phyloP scores from a whole-genome alignment of 768 basidiomycete genomes.

The Suillus fuscotomentosus region DNA sequence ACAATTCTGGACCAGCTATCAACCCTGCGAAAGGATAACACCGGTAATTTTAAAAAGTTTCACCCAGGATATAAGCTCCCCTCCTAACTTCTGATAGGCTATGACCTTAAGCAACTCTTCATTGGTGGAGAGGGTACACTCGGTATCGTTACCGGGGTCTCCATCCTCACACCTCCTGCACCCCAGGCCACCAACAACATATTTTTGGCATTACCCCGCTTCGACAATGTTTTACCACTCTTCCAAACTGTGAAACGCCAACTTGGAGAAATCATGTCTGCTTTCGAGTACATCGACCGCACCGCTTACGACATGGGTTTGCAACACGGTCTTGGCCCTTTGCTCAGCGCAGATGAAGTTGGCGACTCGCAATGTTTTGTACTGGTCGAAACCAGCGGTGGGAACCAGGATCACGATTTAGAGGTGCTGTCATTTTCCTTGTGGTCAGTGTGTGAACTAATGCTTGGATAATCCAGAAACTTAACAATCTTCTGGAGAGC shows the following conservation, averaged over 20 bases:
- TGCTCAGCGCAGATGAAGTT: conserved; percentile 70
- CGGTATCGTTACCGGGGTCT: conserved; percentile 92
- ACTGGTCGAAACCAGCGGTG: conserved; percentile 92
- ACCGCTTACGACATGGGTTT: conserved; percentile 82
- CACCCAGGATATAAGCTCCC: not conserved
- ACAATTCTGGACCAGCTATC: conserved; percentile 86
- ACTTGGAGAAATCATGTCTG: conserved; percentile 92
- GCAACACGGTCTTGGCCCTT: conserved; percentile 78
- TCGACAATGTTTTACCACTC: conserved; percentile 82
- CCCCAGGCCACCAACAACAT: conserved; percentile 87
- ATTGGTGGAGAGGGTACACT: conserved; percentile 97
- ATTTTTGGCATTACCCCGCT: conserved; percentile 85
- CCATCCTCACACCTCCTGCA: conserved; percentile 86
- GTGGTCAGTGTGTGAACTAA: conserved; percentile 3
- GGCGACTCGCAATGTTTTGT: conserved; percentile 86
- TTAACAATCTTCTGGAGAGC: conserved; percentile 72
- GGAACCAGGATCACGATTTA: conserved; percentile 89
- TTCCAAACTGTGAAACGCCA: conserved; percentile 79
- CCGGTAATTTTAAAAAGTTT: conserved; percentile 51
- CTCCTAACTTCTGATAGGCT: conserved; percentile 52
- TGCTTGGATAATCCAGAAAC: conserved; percentile 60
- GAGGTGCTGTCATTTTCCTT: conserved; percentile 52
- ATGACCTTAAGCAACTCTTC: conserved; percentile 97
- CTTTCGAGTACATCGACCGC: conserved; percentile 95
- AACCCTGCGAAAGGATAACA: conserved; percentile 96